Percentiles rank a stretch among this genome's conserved stretches.
These are phyloP conservation scores for Chalciporus sphaerocephalus DNA, from an alignment of 768 basidiomycete genomes.

Conservation along the genomic window DNA sequence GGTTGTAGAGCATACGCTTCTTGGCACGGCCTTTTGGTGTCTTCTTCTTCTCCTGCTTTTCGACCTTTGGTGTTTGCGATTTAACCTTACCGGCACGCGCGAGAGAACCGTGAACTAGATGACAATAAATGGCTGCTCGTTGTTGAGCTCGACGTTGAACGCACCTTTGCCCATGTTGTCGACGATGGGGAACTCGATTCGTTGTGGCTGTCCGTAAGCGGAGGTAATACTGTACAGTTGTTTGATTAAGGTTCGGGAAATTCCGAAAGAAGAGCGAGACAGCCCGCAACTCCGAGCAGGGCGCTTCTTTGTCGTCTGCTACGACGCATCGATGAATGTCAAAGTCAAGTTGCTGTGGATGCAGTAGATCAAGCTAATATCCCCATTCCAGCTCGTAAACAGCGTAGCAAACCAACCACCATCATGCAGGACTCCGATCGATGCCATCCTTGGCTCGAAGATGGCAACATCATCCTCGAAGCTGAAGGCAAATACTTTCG, in stretches of 20 bases:
- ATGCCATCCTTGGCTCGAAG: constrained; percentile 25
- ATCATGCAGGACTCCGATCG: constrained; percentile 1
- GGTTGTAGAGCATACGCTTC: constrained; percentile 93
- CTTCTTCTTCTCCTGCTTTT: constrained; percentile 99
- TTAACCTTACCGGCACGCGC: constrained; percentile 99
- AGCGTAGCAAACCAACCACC: neutral
- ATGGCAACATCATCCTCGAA: constrained; percentile 30
- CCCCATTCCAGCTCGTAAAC: too few species aligned
- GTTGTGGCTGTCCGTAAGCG: constrained; percentile 25
- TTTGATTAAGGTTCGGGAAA: constrained; percentile 33
- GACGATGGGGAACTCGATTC: constrained; percentile 41
- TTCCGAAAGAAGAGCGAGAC: constrained; percentile 6
- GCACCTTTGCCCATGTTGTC: constrained; percentile 75
- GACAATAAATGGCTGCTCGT: neutral
- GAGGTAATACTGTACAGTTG: constrained; percentile 41
- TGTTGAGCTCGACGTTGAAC: constrained; percentile 9
- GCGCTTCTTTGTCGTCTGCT: too few species aligned
- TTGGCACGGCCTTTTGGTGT: constrained; percentile 94
- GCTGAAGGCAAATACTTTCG: constrained; percentile 26
- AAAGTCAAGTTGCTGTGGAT: too few species aligned
- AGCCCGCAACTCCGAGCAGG: too few species aligned
- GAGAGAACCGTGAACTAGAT: constrained; percentile 93
- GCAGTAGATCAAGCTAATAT: too few species aligned
- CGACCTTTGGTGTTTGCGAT: constrained; percentile 96
- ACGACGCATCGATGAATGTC: too few species aligned